phyloP scores from a whole-genome alignment of 108 stramenopile species.

The Cyclotella atomus region DNA sequence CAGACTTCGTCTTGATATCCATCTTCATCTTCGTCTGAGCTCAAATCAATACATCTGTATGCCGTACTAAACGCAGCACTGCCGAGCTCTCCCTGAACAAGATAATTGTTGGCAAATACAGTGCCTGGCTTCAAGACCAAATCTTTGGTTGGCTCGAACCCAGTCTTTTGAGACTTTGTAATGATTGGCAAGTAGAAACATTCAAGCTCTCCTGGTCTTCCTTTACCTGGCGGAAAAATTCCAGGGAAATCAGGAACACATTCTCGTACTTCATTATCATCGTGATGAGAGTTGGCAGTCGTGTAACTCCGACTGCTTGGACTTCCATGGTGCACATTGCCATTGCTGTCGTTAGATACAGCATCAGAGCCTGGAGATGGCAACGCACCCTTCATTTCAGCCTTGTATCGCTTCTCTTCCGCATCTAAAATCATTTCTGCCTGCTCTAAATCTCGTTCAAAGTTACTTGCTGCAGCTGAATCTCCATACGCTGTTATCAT shows the following conservation, averaged over 20 bases:
- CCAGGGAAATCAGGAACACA: conserved; percentile 71
- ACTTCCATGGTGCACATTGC: conserved; percentile 33
- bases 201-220: conserved; percentile 79
- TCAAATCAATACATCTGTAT: conserved; percentile 89
- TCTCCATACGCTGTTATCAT: conserved; percentile 64
- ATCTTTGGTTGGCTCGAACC: conserved; percentile 91
- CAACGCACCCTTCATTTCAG: conserved; percentile 12
- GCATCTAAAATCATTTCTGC: conserved; percentile 71
- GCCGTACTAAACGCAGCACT: conserved; percentile 96
- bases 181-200: conserved; percentile 86
- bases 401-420: conserved; percentile 39
- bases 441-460: conserved; percentile 76
- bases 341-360: conserved; percentile 24
- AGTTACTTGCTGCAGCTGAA: conserved; percentile 48
- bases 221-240: conserved; percentile 67
- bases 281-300: not conserved
- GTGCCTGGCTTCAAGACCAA: conserved; percentile 74
- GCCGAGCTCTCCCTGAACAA: conserved; percentile 91
- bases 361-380: conserved; percentile 10
- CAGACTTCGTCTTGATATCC: conserved; percentile 88
- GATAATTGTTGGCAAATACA: conserved; percentile 91
- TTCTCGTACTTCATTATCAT: conserved; percentile 28
- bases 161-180: conserved; percentile 85
- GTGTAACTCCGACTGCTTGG: not conserved
- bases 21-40: conserved; percentile 65